Evolutionary conservation across 345 rosid genomes (phyloP), one percentile per base, ranked within the genome.

Genomic region (Moricandia arvensis): DNA sequence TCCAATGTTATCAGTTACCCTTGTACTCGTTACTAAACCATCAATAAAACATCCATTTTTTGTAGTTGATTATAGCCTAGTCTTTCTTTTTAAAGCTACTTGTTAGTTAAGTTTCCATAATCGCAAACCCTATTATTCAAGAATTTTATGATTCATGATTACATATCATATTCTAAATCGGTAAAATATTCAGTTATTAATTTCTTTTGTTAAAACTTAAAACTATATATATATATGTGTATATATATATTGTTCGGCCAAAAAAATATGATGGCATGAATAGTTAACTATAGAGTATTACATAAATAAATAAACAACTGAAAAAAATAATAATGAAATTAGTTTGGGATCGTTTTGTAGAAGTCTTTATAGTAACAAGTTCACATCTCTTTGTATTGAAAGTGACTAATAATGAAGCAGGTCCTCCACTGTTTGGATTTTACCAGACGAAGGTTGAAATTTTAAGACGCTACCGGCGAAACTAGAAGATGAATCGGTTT

Each of bases 401-500:
- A 47, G 30, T 29, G 18, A 29, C 30, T 16, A 37, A 59, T 37
- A 43, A 6, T 43, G 18, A 30, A 71, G 66, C 67, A 45, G 59
- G 67, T 45, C 66, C 16, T 59, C 74, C 57, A 27, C 17, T 24
- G 57, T 59, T 37, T 24, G 6, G 18, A 12, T 37, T 26, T 30
- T 18, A 59, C 43, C 17, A 27, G 58, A 70, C 7, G 27, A 41
- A 27, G 66, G 57, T 34, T 63, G 29, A 26, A 33, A 72, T 8
- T 61, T 61, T 6, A 72, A 35, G 8, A 33, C 37, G 4, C 24
- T 31, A 12, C n/a, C 15, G 0, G n/a, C 11, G 4, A 10, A 4
- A 35, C 64, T 11, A 43, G 65, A 34, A 30, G 64, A 13, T 38
- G 71, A 37, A 66, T 24, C 57, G 11, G 78, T 38, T 55, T 58